Base-by-base conservation (phyloP, 108 stramenopile species). In the Discostella stelligeroides region DNA sequence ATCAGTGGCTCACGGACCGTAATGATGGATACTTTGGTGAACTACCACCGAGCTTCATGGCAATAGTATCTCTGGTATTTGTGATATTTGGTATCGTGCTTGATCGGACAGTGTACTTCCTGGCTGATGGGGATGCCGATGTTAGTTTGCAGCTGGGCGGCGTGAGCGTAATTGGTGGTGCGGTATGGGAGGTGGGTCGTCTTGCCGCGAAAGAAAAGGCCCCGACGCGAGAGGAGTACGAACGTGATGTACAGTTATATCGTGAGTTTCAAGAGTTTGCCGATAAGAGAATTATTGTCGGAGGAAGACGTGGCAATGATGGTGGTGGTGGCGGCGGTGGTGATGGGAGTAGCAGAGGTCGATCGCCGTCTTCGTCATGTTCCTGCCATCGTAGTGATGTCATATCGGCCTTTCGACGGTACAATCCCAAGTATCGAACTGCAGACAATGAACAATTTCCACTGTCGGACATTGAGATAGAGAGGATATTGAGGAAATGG, bases 241-340 rank as follows among this genome's bases (percentile, higher is more conserved):
- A 95, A 49, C 81, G 89, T 1, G 81, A 80, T 3, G 48, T 38
- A 6, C 54, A 77, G 66, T 55, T 92, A 60, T 53, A 79, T 24
- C 30, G 73, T 39, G 94, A 95, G 41, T 95, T 95, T 73, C 78
- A 55, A 13, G 91, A 85, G 49, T 95, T 95, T 85, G 94, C 91
- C 2, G 29, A 63, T 39, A 76, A 81, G 37, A 70, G 89, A 37
- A 48, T 92, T 11, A 43, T 79, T 17, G 48, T 61, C 13, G 73
- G 58, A n/a, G 23, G 38, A 13, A n/a, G n/a, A n/a, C n/a, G n/a
- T n/a, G n/a, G n/a, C n/a, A n/a, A n/a, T n/a, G n/a, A n/a, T n/a
- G n/a, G n/a, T n/a, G n/a, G n/a, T n/a, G n/a, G n/a, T n/a, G n/a
- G n/a, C n/a, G n/a, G n/a, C n/a, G n/a, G n/a, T n/a, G n/a, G n/a